Evolutionary conservation across 1,284 basidiomycete species (phyloP).

Genomic region (Xerocomus alliaceus): DNA sequence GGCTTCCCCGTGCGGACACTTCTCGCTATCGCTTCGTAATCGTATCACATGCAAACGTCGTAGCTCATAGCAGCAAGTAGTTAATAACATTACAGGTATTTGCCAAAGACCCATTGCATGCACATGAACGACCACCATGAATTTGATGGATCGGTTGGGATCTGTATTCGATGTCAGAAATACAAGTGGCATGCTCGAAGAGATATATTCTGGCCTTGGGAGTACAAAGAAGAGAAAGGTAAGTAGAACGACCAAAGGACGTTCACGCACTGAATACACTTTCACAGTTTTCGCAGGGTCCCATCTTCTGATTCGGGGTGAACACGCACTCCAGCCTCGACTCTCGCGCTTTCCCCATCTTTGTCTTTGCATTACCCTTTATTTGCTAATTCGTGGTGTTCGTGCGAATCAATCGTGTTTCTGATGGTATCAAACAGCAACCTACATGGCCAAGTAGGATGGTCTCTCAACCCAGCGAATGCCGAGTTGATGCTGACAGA

Average conservation of each 20-base stretch:
- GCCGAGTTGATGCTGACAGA: too few species aligned
- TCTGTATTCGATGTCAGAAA: slow-evolving; percentile 23
- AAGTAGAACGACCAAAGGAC: not conserved
- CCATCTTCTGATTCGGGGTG: slow-evolving; percentile 19
- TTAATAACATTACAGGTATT: not conserved
- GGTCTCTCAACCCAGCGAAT: too few species aligned
- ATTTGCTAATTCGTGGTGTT: slow-evolving; percentile 11
- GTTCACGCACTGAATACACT: slow-evolving; percentile 12
- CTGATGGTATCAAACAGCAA: slow-evolving; percentile 18
- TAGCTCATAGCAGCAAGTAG: not conserved
- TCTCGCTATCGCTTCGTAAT: not conserved
- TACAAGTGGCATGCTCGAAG: slow-evolving; percentile 15
- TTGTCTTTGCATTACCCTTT: slow-evolving; percentile 11
- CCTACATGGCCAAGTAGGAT: not conserved
- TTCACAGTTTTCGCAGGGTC: slow-evolving; percentile 28
- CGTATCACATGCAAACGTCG: slow-evolving; percentile 10
- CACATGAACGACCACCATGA: slow-evolving; percentile 23
- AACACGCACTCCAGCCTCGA: slow-evolving; percentile 21
- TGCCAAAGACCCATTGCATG: slow-evolving; percentile 26
- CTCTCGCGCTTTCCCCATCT: slow-evolving; percentile 6
- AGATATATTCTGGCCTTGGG: slow-evolving; percentile 13
- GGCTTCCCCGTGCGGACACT: too few species aligned
- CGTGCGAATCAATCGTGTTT: slow-evolving; percentile 24
- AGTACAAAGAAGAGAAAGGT: not conserved
- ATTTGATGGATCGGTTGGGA: slow-evolving; percentile 16